phyloP scores from a whole-genome alignment of 495 filamentous ascomycete genomes.

The Polyplosphaeria fusca region DNA sequence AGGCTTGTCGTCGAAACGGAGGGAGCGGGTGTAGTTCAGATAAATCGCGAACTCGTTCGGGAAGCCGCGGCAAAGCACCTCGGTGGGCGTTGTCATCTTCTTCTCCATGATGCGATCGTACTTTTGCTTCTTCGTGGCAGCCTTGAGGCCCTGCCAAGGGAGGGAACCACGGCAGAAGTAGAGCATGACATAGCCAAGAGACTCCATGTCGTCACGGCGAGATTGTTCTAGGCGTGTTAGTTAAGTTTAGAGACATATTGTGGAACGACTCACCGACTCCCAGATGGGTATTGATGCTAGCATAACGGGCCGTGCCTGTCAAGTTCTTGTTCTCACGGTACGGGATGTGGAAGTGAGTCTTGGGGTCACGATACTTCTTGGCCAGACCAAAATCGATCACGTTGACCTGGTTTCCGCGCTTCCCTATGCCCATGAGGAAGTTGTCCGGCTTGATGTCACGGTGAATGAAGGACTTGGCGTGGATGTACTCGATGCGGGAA shows the following conservation, averaged over 20 bases:
- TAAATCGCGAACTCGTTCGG: conserved; percentile 99
- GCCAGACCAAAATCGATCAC: conserved; percentile 99
- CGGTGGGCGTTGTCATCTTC: conserved; percentile 99
- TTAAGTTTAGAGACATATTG: neutral
- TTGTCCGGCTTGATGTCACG: conserved; percentile 99
- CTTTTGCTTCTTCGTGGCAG: conserved; percentile 99
- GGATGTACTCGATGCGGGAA: conserved; percentile 99
- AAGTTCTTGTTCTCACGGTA: conserved; percentile 99
- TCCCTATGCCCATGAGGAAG: conserved; percentile 99
- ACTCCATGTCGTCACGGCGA: conserved; percentile 99
- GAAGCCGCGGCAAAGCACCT: conserved; percentile 98
- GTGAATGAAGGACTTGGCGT: conserved; percentile 99
- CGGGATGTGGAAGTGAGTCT: conserved; percentile 99
- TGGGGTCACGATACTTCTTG: conserved; percentile 99
- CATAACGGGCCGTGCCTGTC: conserved; percentile 97
- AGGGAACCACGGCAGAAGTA: conserved; percentile 99
- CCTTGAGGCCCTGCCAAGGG: conserved; percentile 99
- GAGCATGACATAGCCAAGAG: conserved; percentile 98
- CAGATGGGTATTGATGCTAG: conserved; percentile 98
- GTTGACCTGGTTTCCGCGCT: conserved; percentile 99
- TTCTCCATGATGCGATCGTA: conserved; percentile 99
- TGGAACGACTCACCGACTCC: conserved; percentile 69
- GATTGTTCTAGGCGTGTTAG: conserved; percentile 74
- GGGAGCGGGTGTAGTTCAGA: conserved; percentile 97
- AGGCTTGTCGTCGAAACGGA: conserved; percentile 99